phyloP scores from a whole-genome alignment of 2,329 filamentous ascomycete species.

The Colletotrichum neosansevieriae region DNA sequence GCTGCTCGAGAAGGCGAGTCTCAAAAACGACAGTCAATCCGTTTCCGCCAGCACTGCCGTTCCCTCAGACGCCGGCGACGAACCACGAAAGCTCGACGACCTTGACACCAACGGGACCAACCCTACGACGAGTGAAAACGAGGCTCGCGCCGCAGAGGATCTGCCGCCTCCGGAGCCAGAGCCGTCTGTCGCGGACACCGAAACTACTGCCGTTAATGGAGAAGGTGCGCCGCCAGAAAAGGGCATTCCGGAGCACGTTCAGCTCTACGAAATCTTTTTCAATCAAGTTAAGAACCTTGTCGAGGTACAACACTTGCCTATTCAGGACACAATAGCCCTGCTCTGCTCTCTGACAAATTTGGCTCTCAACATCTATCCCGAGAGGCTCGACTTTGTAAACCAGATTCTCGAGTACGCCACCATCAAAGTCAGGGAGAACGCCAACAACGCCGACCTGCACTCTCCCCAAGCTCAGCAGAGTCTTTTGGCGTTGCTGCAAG shows the following conservation, averaged over 20 bases:
- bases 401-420: constrained; percentile 92
- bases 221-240: constrained; percentile 50
- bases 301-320: constrained; percentile 88
- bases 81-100: constrained; percentile 36
- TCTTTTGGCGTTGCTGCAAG: constrained; percentile 88
- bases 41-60: constrained; percentile 42
- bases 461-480: constrained; percentile 88
- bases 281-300: constrained; percentile 95
- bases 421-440: constrained; percentile 86
- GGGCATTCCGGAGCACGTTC: constrained; percentile 80
- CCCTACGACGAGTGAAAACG: constrained; percentile 41
- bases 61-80: constrained; percentile 17
- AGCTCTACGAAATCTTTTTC: constrained; percentile 97
- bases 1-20: constrained; percentile 81
- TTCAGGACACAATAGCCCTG: constrained; percentile 94
- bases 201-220: constrained; percentile 62
- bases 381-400: constrained; percentile 92
- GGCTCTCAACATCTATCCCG: constrained; percentile 94
- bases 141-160: constrained; percentile 30
- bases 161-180: constrained; percentile 45
- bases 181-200: constrained; percentile 59
- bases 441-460: constrained; percentile 95
- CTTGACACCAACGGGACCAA: constrained; percentile 33
- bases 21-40: constrained; percentile 64
- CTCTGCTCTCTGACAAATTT: constrained; percentile 95